Conservation (phyloP, 2,329 filamentous ascomycete genomes). For the Corynespora cassiicola region DNA sequence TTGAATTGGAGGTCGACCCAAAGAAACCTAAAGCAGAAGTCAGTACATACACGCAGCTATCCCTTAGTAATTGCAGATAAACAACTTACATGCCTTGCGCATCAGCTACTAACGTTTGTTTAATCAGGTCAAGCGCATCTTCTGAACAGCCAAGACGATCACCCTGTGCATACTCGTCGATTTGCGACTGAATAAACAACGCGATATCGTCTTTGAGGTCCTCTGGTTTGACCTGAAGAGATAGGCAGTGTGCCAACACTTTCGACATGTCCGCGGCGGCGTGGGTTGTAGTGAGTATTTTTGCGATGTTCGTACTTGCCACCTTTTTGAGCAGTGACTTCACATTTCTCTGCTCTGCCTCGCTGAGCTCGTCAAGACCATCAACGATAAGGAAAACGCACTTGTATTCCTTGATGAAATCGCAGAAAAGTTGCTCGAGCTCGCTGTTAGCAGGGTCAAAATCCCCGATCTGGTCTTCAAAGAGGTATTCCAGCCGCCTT, state of each 20-base stretch:
- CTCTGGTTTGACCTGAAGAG: conserved; percentile 8
- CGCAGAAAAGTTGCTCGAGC: conserved; percentile 8
- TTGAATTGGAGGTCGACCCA: no score
- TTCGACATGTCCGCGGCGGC: conserved; percentile 16
- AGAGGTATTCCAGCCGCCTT: conserved; percentile 13
- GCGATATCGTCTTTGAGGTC: conserved; percentile 10
- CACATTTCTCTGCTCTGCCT: conserved; percentile 14
- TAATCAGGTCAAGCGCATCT: conserved; percentile 6
- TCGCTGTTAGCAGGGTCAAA: conserved; percentile 10
- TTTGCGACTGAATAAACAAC: conserved; percentile 7
- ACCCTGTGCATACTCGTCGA: conserved; percentile 7
- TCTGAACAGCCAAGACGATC: conserved; percentile 8
- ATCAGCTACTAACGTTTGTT: conserved; percentile 8
- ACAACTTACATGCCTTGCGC: conserved; percentile 13
- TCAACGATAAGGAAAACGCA: conserved; percentile 15
- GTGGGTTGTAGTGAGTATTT: conserved; percentile 13
- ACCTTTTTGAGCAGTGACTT: conserved; percentile 15
- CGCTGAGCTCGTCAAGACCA: conserved; percentile 16
- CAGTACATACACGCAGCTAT: conserved; percentile 3
- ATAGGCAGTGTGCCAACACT: conserved; percentile 5
- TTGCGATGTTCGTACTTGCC: conserved; percentile 8
- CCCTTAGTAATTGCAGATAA: conserved; percentile 1
- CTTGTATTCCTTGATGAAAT: conserved; percentile 12
- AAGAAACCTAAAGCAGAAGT: conserved; percentile 12
- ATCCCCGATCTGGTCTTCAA: conserved; percentile 9